Conservation (phyloP, 2,329 filamentous ascomycete species). For the Aspergillus fumigatus region DNA sequence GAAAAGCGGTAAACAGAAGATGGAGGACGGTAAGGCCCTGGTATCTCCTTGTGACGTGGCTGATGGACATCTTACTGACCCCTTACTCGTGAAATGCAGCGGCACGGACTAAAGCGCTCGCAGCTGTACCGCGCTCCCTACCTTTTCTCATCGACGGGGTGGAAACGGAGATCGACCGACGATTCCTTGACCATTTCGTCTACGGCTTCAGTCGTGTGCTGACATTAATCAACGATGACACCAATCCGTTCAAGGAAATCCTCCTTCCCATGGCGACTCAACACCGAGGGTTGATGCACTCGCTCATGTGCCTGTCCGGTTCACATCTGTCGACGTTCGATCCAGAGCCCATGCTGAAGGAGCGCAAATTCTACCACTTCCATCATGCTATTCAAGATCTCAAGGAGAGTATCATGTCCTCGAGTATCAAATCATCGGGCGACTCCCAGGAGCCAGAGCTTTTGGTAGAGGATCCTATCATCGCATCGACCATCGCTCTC, state of each 20-base stretch:
- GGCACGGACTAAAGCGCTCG: slow-evolving; percentile 28
- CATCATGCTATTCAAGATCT: slow-evolving; percentile 39
- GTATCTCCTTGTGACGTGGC: background rate
- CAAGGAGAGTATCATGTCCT: slow-evolving; percentile 36
- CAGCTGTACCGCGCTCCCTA: slow-evolving; percentile 41
- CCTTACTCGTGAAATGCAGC: slow-evolving; percentile 9
- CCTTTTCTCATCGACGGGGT: slow-evolving; percentile 70
- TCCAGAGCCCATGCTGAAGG: slow-evolving; percentile 47
- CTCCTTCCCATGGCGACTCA: slow-evolving; percentile 75
- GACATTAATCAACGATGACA: slow-evolving; percentile 73
- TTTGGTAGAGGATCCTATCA: slow-evolving; percentile 54
- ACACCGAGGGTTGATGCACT: slow-evolving; percentile 84
- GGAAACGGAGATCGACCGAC: slow-evolving; percentile 71
- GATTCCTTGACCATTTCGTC: slow-evolving; percentile 80
- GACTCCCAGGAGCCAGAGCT: slow-evolving; percentile 26
- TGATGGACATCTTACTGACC: background rate
- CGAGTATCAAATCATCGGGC: slow-evolving; percentile 16
- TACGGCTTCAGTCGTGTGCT: slow-evolving; percentile 73
- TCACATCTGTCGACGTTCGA: slow-evolving; percentile 61
- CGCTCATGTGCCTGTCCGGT: slow-evolving; percentile 75
- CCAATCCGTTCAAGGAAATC: slow-evolving; percentile 82
- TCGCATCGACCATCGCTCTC: slow-evolving; percentile 56
- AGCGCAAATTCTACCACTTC: slow-evolving; percentile 54
- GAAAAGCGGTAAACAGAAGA: slow-evolving; percentile 76
- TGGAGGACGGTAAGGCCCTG: slow-evolving; percentile 55